Conservation (phyloP, 768 basidiomycete species). For the Infundibulicybe gibba region DNA sequence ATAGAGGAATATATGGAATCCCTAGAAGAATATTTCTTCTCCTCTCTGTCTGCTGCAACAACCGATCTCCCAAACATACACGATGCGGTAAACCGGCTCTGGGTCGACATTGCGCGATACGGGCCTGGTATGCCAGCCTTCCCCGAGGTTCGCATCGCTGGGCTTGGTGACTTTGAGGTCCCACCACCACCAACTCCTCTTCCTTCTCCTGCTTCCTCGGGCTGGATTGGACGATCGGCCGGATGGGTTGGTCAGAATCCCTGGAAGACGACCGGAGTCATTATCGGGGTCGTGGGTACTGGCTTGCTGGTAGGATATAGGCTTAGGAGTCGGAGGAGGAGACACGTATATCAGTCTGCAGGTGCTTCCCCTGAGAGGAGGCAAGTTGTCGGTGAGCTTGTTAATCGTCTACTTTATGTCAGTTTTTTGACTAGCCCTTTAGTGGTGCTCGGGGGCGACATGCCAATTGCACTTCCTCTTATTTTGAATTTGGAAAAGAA, state of each 20-base stretch:
- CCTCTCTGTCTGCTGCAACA: slow-evolving; percentile 52
- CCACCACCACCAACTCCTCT: slow-evolving; percentile 61
- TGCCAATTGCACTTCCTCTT: slow-evolving; percentile 65
- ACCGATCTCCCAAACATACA: slow-evolving; percentile 61
- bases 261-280: slow-evolving; percentile 53
- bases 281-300: slow-evolving; percentile 54
- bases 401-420: not conserved
- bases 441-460: slow-evolving; percentile 85
- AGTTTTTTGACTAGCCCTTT: slow-evolving; percentile 5
- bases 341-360: slow-evolving; percentile 40
- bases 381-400: slow-evolving; percentile 64
- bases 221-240: slow-evolving; percentile 40
- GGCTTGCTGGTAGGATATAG: slow-evolving; percentile 61
- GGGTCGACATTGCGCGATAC: slow-evolving; percentile 78
- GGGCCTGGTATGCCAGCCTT: slow-evolving; percentile 64
- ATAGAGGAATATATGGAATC: slow-evolving; percentile 69
- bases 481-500: slow-evolving; percentile 71
- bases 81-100: slow-evolving; percentile 65
- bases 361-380: slow-evolving; percentile 47
- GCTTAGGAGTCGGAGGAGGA: slow-evolving; percentile 23
- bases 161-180: slow-evolving; percentile 69
- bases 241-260: slow-evolving; percentile 60
- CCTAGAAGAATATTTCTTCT: slow-evolving; percentile 58
- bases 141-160: slow-evolving; percentile 51
- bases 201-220: slow-evolving; percentile 46